Conservation (phyloP, 768 basidiomycete species). For the Fomitopsis pulvina region DNA sequence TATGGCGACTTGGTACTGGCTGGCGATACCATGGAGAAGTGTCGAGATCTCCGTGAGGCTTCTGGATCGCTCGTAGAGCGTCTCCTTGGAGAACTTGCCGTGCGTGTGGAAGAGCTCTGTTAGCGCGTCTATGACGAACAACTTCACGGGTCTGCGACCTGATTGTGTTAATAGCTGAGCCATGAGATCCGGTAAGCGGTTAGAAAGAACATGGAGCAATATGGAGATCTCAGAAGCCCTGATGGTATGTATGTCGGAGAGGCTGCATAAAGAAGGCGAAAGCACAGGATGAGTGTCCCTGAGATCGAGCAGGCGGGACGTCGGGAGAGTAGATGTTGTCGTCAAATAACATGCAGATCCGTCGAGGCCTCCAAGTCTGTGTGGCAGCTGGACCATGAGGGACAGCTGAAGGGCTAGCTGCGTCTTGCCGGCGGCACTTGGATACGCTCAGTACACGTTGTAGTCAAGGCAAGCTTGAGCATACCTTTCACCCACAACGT, state of each 20-base stretch:
- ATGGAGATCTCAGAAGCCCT: constrained; percentile 46
- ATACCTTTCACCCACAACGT: constrained; percentile 86
- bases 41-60: constrained; percentile 61
- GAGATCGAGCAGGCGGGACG: constrained; percentile 63
- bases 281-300: constrained; percentile 42
- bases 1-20: constrained; percentile 57
- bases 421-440: constrained; percentile 91
- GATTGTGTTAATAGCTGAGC: constrained; percentile 23
- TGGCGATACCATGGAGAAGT: constrained; percentile 66
- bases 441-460: neutral
- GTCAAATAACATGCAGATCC: constrained; percentile 77
- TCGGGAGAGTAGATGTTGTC: constrained; percentile 63
- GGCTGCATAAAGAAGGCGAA: constrained; percentile 34
- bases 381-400: constrained; percentile 68
- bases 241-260: constrained; percentile 58
- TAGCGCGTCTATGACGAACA: constrained; percentile 85
- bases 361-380: constrained; percentile 44
- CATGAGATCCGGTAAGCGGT: constrained; percentile 48
- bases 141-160: constrained; percentile 52
- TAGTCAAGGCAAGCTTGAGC: constrained; percentile 9
- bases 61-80: constrained; percentile 68
- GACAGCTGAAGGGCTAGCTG: constrained; percentile 85
- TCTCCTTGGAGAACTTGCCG: constrained; percentile 50
- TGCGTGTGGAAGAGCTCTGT: constrained; percentile 75
- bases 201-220: constrained; percentile 49